Base-by-base conservation (phyloP, 371 early-diverging fungal genomes). In the Conidiobolus incongruus region DNA sequence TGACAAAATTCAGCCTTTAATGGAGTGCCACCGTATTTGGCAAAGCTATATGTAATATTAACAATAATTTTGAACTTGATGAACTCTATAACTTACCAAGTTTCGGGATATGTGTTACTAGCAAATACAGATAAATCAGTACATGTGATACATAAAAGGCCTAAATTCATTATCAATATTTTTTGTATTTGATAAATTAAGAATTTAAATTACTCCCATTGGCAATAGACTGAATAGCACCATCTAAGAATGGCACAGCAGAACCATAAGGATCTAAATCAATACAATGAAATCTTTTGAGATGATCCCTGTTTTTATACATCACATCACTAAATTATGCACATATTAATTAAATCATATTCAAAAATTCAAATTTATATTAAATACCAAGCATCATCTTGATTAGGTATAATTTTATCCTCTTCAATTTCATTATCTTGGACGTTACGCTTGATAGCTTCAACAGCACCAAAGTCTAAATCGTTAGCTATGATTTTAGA, bases 251-350 rank as follows among this genome's bases (percentile, higher is more conserved):
- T 4, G 93, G 95, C 1, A 89, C 68, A 2, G 96, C 98, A 2
- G 92, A 76, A 16, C 99, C 99, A 62, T 95, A 99, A 11, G 99
- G 99, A 68, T 99, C 99, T 52, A 92, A 59, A 61, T 93, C 91
- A 22, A 91, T 74, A 1, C 88, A 83, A 53, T 86, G 76, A 51
- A 74, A 90, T 33, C 66, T 59, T 39, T 73, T 56, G 15, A 49
- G 36, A 1, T 59, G 59, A 15, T 68, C 68, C 13, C 78, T 68
- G 37, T 67, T 66, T 36, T 72, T 60, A 61, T 91, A 89, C 76
- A 95, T 78, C 23, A 85, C 79, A 38, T 68, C 64, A 47, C 69
- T 71, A 13, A 16, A 20, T 36, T n/a, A n/a, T n/a, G n/a, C n/a
- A n/a, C n/a, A n/a, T n/a, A n/a, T n/a, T n/a, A n/a, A n/a, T n/a